phyloP scores from a whole-genome alignment of 2,329 filamentous ascomycete species.

The Claviceps purpurea region DNA sequence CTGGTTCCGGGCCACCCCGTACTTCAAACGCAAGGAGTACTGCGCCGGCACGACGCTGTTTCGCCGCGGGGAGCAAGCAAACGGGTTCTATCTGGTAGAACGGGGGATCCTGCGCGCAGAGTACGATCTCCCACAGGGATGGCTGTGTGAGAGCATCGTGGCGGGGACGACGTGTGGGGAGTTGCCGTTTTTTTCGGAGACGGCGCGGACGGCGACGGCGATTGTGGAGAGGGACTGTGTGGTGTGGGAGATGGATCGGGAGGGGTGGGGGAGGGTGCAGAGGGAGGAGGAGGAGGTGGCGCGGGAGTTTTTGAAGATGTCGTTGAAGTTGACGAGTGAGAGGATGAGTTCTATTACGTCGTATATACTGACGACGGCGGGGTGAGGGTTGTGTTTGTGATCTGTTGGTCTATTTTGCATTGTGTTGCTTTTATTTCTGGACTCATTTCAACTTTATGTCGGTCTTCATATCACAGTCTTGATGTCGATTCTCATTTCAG shows the following conservation, averaged over 20 bases:
- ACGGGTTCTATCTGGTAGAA: conserved; percentile 84
- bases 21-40: conserved; percentile 60
- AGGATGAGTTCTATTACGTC: conserved; percentile 62
- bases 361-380: conserved; percentile 36
- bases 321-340: conserved; percentile 89
- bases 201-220: conserved; percentile 73
- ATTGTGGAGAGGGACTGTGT: conserved; percentile 70
- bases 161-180: conserved; percentile 93
- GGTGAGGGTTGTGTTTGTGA: neutral
- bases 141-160: conserved; percentile 81
- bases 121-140: conserved; percentile 81
- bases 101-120: conserved; percentile 79
- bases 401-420: neutral
- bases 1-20: conserved; percentile 70
- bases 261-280: conserved; percentile 62
- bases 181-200: conserved; percentile 90
- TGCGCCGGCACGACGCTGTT: conserved; percentile 62
- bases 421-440: neutral
- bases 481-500: too few species aligned
- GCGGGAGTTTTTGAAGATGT: conserved; percentile 69
- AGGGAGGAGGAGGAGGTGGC: conserved; percentile 62
- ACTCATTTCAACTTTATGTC: too few species aligned
- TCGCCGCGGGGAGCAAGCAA: conserved; percentile 58
- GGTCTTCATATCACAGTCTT: too few species aligned
- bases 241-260: conserved; percentile 64